phyloP scores from a whole-genome alignment of 306 rosid genomes.

The Cicer bijugum region DNA sequence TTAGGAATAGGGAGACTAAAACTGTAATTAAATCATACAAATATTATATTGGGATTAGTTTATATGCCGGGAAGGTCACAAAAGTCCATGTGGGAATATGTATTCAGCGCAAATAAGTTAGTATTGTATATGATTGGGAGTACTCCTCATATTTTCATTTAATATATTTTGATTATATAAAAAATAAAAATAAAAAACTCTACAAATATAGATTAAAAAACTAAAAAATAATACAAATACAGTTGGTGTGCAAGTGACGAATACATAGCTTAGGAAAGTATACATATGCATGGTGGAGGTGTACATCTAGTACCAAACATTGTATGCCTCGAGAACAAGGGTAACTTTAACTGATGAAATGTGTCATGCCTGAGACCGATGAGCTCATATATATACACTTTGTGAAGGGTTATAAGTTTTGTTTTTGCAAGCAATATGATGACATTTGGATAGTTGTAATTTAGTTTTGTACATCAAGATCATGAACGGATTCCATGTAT shows the following conservation, averaged over 20 bases:
- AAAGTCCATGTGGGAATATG: too few relatives aligned
- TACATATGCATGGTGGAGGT: not conserved
- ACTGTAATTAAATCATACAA: too few relatives aligned
- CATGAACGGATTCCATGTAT: conserved; percentile 6
- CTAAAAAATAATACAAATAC: too few relatives aligned
- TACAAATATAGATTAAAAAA: too few relatives aligned
- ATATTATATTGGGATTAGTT: too few relatives aligned
- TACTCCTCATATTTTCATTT: too few relatives aligned
- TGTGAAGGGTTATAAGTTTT: not conserved
- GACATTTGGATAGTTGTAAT: conserved; percentile 26
- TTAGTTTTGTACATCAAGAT: conserved; percentile 15
- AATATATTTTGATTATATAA: too few relatives aligned
- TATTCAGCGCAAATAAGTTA: too few relatives aligned
- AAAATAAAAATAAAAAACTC: too few relatives aligned
- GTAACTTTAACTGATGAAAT: conserved; percentile 13
- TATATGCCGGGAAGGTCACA: too few relatives aligned
- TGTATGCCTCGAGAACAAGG: conserved; percentile 7
- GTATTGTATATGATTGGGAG: too few relatives aligned
- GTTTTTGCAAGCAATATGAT: conserved; percentile 19
- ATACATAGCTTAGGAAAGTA: not conserved
- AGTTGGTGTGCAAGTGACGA: not conserved
- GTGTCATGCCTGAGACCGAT: not conserved
- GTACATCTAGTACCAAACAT: not conserved
- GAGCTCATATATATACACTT: conserved; percentile 29
- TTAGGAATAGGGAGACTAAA: too few relatives aligned